Evolutionary conservation across 805 yeast species (phyloP), one percentile per base, ranked within the genome.

Genomic region (Wickerhamiella slavikovae): DNA sequence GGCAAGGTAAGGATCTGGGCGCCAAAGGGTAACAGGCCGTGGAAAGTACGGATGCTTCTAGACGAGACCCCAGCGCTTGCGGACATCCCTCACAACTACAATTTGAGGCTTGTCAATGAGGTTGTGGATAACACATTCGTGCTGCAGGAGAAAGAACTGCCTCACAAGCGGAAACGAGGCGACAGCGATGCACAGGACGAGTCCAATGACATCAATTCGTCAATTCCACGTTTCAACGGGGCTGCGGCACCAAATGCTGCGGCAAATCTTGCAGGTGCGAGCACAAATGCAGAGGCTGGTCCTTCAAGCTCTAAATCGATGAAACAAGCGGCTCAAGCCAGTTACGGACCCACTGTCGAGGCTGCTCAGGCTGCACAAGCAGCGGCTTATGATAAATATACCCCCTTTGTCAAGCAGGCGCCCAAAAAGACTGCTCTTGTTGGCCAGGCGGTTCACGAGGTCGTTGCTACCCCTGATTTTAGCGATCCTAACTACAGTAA

Each of bases 381-480:
- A 12, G 21, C 21, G 10, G 32, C 26, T 12, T 31, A 29, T 11
- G 30, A 33, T 14, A 27, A 27, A 15, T 34, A 29, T 25, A 26
- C 31, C 15, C 37, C 37, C 11, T 27, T 29, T 9, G 30, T 34
- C 9, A 22, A 27, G 19, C 25, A 30, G 12, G 78, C 80, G 32
- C 93, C 93, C 1, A 82, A 71, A 47, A 77, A 78, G 43, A 83
- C 98, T 0, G 66, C 82, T 2, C 52, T 89, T 21, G 64, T 69
- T 9, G 98, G 98, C 22, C 78, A 82, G 22, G 72, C 85, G 17
- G 76, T 73, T 33, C 95, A 89, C 48, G 98, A 89, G 48, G 83
- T 95, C 50, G 78, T 75, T 42, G 71, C 79, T 14, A 66, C 75
- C 29, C 95, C 96, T 9, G 67, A 80, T 4, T 66, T 69, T 43